Conservation (phyloP, 139 green algal genomes). For the Pseudopediastrum boryanum region DNA sequence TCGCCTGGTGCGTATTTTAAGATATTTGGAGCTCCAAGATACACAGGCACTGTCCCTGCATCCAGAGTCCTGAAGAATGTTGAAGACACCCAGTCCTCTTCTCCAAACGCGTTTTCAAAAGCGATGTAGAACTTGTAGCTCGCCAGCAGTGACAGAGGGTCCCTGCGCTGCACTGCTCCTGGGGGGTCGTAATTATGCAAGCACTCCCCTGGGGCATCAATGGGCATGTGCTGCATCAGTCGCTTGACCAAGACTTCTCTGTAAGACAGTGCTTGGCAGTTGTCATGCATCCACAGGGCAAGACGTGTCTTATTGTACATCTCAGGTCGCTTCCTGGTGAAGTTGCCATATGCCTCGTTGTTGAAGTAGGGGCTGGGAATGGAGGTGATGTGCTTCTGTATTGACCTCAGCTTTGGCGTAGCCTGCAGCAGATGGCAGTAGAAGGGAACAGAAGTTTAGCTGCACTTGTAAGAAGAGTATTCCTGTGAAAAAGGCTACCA, state of each 20-base stretch:
- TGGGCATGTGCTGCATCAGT: slow-evolving; percentile 18
- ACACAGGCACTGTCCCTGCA: slow-evolving; percentile 23
- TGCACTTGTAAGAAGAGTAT: neutral
- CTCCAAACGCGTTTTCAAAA: slow-evolving; percentile 37
- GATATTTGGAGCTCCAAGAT: slow-evolving; percentile 22
- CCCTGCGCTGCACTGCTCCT: too few species aligned
- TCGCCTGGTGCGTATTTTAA: slow-evolving; percentile 26
- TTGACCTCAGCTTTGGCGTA: too few species aligned
- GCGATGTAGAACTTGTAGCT: slow-evolving; percentile 29
- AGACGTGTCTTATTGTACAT: slow-evolving; percentile 20
- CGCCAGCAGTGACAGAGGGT: slow-evolving; percentile 16
- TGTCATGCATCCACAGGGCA: slow-evolving; percentile 30
- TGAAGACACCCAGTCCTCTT: slow-evolving; percentile 24
- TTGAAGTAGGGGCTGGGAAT: slow-evolving; percentile 8
- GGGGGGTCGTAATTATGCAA: slow-evolving; percentile 13
- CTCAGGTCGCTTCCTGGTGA: neutral
- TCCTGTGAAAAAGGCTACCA: too few species aligned
- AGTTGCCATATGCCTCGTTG: neutral
- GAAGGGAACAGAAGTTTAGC: too few species aligned
- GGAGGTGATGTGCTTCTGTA: too few species aligned
- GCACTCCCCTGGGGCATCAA: slow-evolving; percentile 20
- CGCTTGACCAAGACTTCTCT: neutral
- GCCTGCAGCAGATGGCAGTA: too few species aligned
- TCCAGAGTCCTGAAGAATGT: slow-evolving; percentile 29
- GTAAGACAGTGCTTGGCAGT: slow-evolving; percentile 18